These are phyloP conservation scores for Serendipita vermifera DNA, from an alignment of 768 basidiomycete species.

Conservation along the genomic window DNA sequence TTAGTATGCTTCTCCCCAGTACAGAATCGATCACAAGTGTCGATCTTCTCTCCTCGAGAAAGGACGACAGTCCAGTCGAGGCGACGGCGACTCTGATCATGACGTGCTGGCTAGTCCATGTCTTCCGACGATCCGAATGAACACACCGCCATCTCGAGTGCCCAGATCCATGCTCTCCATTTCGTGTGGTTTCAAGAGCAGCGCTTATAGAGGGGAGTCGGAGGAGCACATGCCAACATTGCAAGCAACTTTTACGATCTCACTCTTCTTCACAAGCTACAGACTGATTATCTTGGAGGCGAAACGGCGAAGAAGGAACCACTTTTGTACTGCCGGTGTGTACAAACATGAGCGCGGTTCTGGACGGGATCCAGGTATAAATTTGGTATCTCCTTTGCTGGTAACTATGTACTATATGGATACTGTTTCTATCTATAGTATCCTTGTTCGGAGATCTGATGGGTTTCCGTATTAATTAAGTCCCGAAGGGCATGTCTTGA, in stretches of 20 bases:
- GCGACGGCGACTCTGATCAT: background rate
- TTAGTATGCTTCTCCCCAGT: background rate
- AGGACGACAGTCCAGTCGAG: background rate
- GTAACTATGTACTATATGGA: no score
- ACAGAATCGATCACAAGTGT: background rate
- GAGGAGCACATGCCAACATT: background rate
- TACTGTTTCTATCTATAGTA: no score
- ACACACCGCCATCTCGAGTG: background rate
- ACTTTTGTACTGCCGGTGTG: no score
- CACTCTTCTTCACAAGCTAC: no score
- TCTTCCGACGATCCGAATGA: background rate
- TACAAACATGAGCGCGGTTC: no score
- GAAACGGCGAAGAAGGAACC: no score
- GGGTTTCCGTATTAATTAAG: no score
- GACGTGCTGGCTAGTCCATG: constrained; percentile 3
- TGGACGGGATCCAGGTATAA: no score
- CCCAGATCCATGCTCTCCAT: constrained; percentile 6
- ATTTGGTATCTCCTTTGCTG: no score
- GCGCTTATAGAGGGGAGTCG: background rate
- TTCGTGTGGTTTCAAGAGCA: background rate
- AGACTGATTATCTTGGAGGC: no score
- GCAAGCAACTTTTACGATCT: constrained; percentile 1
- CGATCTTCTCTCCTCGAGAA: background rate
- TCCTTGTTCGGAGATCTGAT: no score
- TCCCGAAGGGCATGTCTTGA: no score